A percentile compares a stretch with the other conserved stretches of the same genome.
phyloP scores from a whole-genome alignment of 2,329 filamentous ascomycete genomes.

The Aspergillus uvarum region DNA sequence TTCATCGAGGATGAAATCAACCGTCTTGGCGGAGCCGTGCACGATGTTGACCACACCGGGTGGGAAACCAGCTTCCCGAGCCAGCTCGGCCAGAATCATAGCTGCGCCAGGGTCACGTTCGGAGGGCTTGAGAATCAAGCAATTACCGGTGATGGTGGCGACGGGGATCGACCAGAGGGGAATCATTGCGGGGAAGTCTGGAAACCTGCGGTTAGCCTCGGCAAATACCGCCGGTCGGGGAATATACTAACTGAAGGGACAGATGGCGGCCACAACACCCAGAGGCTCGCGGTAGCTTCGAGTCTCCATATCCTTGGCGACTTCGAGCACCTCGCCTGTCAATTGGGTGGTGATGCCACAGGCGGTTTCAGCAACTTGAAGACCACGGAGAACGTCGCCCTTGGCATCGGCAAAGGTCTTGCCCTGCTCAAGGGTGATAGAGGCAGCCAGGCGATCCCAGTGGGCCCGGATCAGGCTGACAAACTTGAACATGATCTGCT shows the following conservation, averaged over 20 bases:
- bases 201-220: conserved; percentile 20
- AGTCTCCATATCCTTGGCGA: conserved; percentile 70
- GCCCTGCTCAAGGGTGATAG: conserved; percentile 66
- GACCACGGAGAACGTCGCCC: conserved; percentile 64
- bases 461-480: conserved; percentile 62
- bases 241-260: conserved; percentile 59
- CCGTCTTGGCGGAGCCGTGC: conserved; percentile 63
- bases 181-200: conserved; percentile 70
- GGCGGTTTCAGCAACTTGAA: conserved; percentile 67
- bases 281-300: conserved; percentile 65
- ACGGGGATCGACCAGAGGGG: conserved; percentile 67
- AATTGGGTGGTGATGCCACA: conserved; percentile 67
- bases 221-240: background rate
- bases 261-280: conserved; percentile 65
- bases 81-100: conserved; percentile 66
- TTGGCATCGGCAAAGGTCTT: conserved; percentile 68
- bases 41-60: conserved; percentile 66
- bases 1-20: conserved; percentile 69
- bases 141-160: conserved; percentile 65
- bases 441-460: conserved; percentile 65
- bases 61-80: conserved; percentile 64
- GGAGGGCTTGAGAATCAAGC: conserved; percentile 64
- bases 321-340: conserved; percentile 65
- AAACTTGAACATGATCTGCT: conserved; percentile 68
- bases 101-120: conserved; percentile 65